Evolutionary conservation across 768 basidiomycete species (phyloP), one percentile per base, ranked within the genome.

Genomic region (Mycena venus): DNA sequence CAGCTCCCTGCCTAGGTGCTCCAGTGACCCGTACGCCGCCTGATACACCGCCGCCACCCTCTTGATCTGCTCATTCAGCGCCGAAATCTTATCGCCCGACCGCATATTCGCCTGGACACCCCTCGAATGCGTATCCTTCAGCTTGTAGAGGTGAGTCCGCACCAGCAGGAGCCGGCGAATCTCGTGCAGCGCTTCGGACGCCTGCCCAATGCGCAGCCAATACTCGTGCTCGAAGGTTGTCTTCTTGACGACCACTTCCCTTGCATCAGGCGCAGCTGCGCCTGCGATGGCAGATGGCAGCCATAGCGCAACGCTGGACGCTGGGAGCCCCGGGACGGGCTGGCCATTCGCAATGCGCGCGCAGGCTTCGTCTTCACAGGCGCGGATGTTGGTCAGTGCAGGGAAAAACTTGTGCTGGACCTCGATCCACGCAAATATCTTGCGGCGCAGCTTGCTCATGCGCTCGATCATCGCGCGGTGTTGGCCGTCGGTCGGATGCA

Each of bases 231-330:
- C n/a, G 23, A 75, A 56, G 15, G 71, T 34, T n/a, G 29, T 31
- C 31, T 23, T 19, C 55, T 66, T 21, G 19, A 63, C 62, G 40
- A n/a, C n/a, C n/a, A n/a, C 61, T 11, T 29, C 44, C 14, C 55
- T 32, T 14, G 58, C 59, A 17, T 29, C 2, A 49, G 62, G 40
- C 25, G 61, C 34, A 14, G 27, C 10, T 23, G 12, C 34, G 12
- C 34, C 34, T 8, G 66, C 27, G 40, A 25, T 76, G 68, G 5
- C 11, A 2, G 80, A 82, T 12, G 80, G 81, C 19, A 82, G 70
- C 75, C 74, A 80, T 0, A 82, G 72, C 31, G 11, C 9, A 79
- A n/a, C n/a, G n/a, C n/a, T n/a, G n/a, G n/a, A n/a, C n/a, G n/a
- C n/a, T n/a, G n/a, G n/a, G n/a, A n/a, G n/a, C n/a, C n/a, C n/a